Percentiles rank a stretch among this genome's conserved stretches.
These are phyloP conservation scores for Aureobasidium sp. DNA, from an alignment of 2,329 filamentous ascomycete species.

Conservation along the genomic window DNA sequence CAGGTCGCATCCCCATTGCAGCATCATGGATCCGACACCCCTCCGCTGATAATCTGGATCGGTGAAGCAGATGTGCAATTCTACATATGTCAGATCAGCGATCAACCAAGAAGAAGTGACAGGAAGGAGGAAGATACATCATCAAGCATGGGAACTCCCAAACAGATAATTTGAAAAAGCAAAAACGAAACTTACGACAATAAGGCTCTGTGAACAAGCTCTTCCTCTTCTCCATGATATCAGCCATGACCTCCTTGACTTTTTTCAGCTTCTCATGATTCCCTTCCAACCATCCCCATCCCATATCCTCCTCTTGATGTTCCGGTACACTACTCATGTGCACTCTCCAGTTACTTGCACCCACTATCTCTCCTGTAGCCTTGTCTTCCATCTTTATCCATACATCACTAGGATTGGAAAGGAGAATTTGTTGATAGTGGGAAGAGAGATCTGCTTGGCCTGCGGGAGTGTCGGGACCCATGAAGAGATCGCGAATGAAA, in stretches of 20 bases:
- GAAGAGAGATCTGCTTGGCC: constrained; percentile 15
- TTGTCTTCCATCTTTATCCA: constrained; percentile 29
- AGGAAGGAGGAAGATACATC: neutral
- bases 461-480: constrained; percentile 21
- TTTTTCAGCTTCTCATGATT: constrained; percentile 15
- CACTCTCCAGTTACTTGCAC: constrained; percentile 28
- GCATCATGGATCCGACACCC: constrained; percentile 32
- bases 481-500: constrained; percentile 17
- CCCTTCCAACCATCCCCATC: constrained; percentile 17
- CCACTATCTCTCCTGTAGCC: constrained; percentile 24
- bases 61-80: constrained; percentile 31
- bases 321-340: constrained; percentile 19
- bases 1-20: constrained; percentile 34
- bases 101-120: neutral
- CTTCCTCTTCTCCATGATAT: constrained; percentile 16
- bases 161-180: neutral
- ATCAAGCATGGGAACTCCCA: neutral
- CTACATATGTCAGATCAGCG: constrained; percentile 18
- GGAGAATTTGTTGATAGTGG: constrained; percentile 19
- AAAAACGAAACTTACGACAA: constrained; percentile 17
- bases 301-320: constrained; percentile 19
- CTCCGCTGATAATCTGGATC: constrained; percentile 32
- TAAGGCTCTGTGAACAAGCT: constrained; percentile 17
- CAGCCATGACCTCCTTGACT: neutral
- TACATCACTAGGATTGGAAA: constrained; percentile 21